Percentiles rank a stretch among this genome's conserved stretches.
Conservation (phyloP, 805 yeast species). For the Cyberlindnera xylosilytica region DNA sequence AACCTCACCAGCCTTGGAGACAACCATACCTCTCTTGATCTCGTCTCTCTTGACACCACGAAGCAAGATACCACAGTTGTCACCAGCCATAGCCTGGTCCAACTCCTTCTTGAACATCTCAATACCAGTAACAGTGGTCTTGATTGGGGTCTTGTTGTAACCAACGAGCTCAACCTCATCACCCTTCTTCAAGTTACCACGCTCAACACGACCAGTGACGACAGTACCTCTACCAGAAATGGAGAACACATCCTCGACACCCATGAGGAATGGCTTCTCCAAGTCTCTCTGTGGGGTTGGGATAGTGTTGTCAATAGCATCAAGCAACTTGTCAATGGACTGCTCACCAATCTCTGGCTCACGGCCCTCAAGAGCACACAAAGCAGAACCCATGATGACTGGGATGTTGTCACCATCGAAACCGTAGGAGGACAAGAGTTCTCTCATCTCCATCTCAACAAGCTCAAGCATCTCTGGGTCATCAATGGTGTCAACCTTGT, state of each 20-base stretch:
- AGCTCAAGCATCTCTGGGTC: constrained; percentile 99
- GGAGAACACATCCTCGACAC: constrained; percentile 95
- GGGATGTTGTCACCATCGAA: constrained; percentile 99
- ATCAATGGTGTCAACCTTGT: constrained; percentile 96
- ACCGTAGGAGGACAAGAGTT: constrained; percentile 83
- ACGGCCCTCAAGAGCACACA: constrained; percentile 88
- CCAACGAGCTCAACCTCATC: constrained; percentile 98
- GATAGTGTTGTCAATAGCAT: constrained; percentile 88
- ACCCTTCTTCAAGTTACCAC: constrained; percentile 96
- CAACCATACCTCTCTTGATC: constrained; percentile 94
- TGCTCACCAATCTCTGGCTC: constrained; percentile 89
- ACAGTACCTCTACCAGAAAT: constrained; percentile 99
- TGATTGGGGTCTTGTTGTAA: constrained; percentile 77
- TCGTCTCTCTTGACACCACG: constrained; percentile 99
- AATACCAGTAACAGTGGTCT: constrained; percentile 95
- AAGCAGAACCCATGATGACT: constrained; percentile 97
- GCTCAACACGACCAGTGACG: constrained; percentile 98
- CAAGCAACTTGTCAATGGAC: constrained; percentile 79
- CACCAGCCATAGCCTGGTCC: constrained; percentile 98
- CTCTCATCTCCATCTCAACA: constrained; percentile 99
- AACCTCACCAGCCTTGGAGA: constrained; percentile 88
- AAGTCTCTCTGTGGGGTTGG: constrained; percentile 97
- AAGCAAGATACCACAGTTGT: constrained; percentile 94
- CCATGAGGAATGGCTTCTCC: constrained; percentile 95
- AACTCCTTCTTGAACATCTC: constrained; percentile 99